Conservation (phyloP, 1,284 basidiomycete species). For the Coniferiporia weirii region DNA sequence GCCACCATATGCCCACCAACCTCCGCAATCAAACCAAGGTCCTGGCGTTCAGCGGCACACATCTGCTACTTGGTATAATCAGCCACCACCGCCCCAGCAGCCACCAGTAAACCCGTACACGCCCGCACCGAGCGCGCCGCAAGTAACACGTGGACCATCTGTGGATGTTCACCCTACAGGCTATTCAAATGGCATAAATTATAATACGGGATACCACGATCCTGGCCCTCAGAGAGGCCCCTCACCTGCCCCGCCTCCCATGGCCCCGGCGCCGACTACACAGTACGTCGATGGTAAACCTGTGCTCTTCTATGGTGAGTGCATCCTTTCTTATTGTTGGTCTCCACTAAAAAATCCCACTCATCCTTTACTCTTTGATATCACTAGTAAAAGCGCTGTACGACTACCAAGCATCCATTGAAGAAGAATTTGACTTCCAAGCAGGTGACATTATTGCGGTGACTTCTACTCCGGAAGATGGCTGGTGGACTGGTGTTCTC, state of each 20-base stretch:
- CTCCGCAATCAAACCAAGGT: constrained; percentile 9
- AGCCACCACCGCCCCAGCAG: constrained; percentile 27
- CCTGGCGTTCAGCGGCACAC: constrained; percentile 8
- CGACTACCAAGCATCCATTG: constrained; percentile 83
- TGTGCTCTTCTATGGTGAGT: constrained; percentile 78
- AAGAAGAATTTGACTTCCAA: constrained; percentile 90
- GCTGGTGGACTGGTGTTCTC: constrained; percentile 89
- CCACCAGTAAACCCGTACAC: constrained; percentile 29
- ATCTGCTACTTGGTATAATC: constrained; percentile 17
- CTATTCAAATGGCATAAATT: constrained; percentile 17
- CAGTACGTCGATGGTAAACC: constrained; percentile 71
- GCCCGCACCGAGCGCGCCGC: constrained; percentile 21
- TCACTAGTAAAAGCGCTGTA: constrained; percentile 83
- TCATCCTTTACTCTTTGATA: constrained; percentile 9
- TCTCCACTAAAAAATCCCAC: background rate
- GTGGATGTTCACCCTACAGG: background rate
- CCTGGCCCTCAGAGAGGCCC: constrained; percentile 11
- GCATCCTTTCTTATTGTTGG: constrained; percentile 6
- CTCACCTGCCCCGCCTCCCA: constrained; percentile 10
- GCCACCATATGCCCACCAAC: constrained; percentile 12
- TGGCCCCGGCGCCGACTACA: constrained; percentile 47
- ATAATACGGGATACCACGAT: constrained; percentile 15
- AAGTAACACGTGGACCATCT: constrained; percentile 15
- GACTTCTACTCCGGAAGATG: constrained; percentile 86
- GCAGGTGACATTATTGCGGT: constrained; percentile 90